Evolutionary conservation across 805 yeast genomes (phyloP), one percentile per base, ranked within the genome.

Genomic region (Saturnispora halmiae): DNA sequence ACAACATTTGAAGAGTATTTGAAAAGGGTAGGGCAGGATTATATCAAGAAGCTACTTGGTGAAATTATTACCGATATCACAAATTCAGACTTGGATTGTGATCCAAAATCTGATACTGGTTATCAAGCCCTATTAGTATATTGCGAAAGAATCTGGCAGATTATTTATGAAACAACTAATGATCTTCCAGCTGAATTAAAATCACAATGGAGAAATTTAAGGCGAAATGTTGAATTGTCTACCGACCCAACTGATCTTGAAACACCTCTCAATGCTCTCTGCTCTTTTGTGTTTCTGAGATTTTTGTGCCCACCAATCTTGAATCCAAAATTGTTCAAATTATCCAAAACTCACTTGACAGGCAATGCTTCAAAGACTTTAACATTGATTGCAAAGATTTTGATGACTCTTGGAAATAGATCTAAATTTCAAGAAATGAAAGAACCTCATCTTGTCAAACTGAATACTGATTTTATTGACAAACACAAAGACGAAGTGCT

Each of bases 291-390:
- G 10, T 92, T 90, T 56, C 62, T 90, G 45, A 66, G 96, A 45
- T 84, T 80, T 58, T 73, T 87, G 48, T 87, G 96, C 52, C 97
- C 98, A 0, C 95, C 95, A 0, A 73, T 90, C 22, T 62, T 92
- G 54, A 88, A 86, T 52, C 98, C 98, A 0, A 86, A 85, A 52
- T 59, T 88, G 36, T 87, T 86, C 57, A 77, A 79, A 45, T 64
- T 92, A 37, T 74, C 85, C 0, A 70, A 73, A 38, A 67, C 73
- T 28, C 90, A 83, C 50, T 85, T 86, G 44, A 69, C 77, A 7
- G 85, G 87, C 2, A 67, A 68, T 9, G 68, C 78, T 2, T 88
- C 86, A 48, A 68, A 95, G 44, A 82, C 95, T 0, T 60, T 90
- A 34, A 86, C 95, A 0, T 60, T 88, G 18, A 66, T 88, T 4